phyloP scores from a whole-genome alignment of 306 rosid genomes.

The Vigna hirtella region DNA sequence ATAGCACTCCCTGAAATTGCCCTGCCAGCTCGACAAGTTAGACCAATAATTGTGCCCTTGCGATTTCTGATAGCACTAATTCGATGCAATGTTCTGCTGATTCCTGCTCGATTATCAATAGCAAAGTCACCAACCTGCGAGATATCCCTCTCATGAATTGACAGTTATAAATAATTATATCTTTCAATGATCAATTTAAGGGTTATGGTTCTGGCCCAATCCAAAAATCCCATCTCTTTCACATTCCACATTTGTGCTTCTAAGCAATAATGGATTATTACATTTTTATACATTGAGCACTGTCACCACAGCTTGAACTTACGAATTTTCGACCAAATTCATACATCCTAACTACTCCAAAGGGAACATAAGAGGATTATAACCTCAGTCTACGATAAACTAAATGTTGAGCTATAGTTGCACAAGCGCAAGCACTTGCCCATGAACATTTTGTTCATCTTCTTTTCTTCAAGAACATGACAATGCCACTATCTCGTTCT shows the following conservation, averaged over 20 bases:
- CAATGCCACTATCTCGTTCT: not conserved
- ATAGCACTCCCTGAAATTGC: constrained; percentile 88
- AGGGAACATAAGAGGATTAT: constrained; percentile 1
- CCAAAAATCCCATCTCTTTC: constrained; percentile 5
- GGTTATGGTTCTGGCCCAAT: constrained; percentile 24
- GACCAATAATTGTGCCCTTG: constrained; percentile 85
- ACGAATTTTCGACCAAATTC: not conserved
- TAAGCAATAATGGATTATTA: not conserved
- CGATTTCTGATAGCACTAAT: constrained; percentile 96
- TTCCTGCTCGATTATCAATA: constrained; percentile 91
- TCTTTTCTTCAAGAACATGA: constrained; percentile 7
- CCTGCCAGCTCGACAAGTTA: constrained; percentile 95
- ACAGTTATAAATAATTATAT: constrained; percentile 29
- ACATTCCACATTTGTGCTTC: constrained; percentile 14
- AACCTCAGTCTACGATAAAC: not conserved
- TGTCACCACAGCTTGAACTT: constrained; percentile 10
- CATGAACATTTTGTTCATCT: not conserved
- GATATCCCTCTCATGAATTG: constrained; percentile 41
- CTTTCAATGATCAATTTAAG: not conserved
- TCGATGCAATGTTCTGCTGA: constrained; percentile 92
- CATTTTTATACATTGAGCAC: not conserved
- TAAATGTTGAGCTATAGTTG: constrained; percentile 17
- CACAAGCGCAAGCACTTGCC: not conserved
- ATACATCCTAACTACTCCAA: constrained; percentile 17
- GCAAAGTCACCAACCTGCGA: constrained; percentile 95